Evolutionary conservation across 1,284 basidiomycete genomes (phyloP).

Genomic region (Tausonia pullulans): DNA sequence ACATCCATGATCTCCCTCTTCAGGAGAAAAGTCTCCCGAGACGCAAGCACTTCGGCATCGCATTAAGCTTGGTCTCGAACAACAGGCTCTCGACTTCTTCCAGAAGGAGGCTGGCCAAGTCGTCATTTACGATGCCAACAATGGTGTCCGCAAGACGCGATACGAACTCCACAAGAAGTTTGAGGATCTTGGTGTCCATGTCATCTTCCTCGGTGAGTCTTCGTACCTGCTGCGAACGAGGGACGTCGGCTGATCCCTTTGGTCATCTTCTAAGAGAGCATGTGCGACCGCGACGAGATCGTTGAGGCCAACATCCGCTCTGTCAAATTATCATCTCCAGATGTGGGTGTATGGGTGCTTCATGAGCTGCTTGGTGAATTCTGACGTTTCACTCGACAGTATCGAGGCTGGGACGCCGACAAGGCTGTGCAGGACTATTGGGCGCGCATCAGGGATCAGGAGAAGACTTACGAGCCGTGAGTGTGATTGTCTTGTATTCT

Average conservation of each 20-base stretch:
- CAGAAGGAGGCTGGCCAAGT: slow-evolving; percentile 69
- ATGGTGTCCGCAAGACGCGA: slow-evolving; percentile 61
- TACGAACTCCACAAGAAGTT: slow-evolving; percentile 72
- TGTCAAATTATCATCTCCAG: slow-evolving; percentile 96
- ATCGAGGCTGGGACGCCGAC: slow-evolving; percentile 84
- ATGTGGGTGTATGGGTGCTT: slow-evolving; percentile 47
- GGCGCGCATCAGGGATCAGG: slow-evolving; percentile 75
- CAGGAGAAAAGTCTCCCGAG: slow-evolving; percentile 32
- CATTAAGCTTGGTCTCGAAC: slow-evolving; percentile 71
- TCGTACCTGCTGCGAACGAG: background rate
- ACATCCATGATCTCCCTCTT: background rate
- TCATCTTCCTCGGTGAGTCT: slow-evolving; percentile 74
- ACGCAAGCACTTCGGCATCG: slow-evolving; percentile 63
- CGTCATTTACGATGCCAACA: slow-evolving; percentile 99
- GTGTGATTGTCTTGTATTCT: slow-evolving; percentile 40
- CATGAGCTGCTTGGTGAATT: background rate
- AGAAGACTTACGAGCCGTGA: slow-evolving; percentile 68
- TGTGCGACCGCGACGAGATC: slow-evolving; percentile 81
- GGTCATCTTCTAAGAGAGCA: slow-evolving; percentile 47
- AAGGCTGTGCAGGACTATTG: slow-evolving; percentile 86
- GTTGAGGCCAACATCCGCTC: slow-evolving; percentile 89
- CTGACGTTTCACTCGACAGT: slow-evolving; percentile 41
- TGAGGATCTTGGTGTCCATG: slow-evolving; percentile 70
- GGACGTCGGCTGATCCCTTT: background rate
- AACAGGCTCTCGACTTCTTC: slow-evolving; percentile 83